A percentile compares a stretch with the other conserved stretches of the same genome.
phyloP scores from a whole-genome alignment of 305 asterid species.

The Caryopteris hybrid region DNA sequence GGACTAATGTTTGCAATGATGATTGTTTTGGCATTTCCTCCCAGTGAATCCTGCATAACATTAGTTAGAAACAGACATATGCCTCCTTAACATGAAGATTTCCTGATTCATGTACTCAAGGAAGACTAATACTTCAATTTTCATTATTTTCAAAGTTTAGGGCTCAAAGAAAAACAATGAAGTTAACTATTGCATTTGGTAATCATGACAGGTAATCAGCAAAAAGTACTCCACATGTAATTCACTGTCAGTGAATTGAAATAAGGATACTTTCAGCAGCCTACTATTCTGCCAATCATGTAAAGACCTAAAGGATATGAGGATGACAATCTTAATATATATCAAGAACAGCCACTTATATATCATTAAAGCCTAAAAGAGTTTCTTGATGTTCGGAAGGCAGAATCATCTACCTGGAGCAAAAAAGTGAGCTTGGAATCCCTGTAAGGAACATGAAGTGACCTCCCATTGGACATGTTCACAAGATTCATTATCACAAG shows the following conservation, averaged over 20 bases:
- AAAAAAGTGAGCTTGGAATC: constrained; percentile 97
- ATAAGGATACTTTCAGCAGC: not conserved
- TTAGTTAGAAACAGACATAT: not conserved
- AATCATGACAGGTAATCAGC: not conserved
- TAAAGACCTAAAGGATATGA: not conserved
- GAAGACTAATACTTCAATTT: constrained; percentile 1
- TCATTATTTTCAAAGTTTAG: not conserved
- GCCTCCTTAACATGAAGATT: not conserved
- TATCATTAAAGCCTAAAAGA: not conserved
- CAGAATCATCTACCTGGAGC: constrained; percentile 70
- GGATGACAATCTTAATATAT: too few relatives aligned
- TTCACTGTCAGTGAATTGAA: not conserved
- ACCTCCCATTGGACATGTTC: constrained; percentile 77
- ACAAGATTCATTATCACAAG: constrained; percentile 98
- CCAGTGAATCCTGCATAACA: constrained; percentile 75
- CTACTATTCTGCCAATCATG: not conserved
- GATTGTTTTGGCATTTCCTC: constrained; percentile 96
- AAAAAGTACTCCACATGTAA: not conserved
- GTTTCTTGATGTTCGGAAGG: constrained; percentile 11
- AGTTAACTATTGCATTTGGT: not conserved
- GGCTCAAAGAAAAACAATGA: not conserved
- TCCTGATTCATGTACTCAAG: not conserved
- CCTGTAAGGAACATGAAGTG: constrained; percentile 92
- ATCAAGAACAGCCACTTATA: too few relatives aligned
- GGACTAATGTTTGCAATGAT: constrained; percentile 96